These are phyloP conservation scores for Barnettozyma wickerhamii DNA, from an alignment of 805 yeast species.

Conservation along the genomic window DNA sequence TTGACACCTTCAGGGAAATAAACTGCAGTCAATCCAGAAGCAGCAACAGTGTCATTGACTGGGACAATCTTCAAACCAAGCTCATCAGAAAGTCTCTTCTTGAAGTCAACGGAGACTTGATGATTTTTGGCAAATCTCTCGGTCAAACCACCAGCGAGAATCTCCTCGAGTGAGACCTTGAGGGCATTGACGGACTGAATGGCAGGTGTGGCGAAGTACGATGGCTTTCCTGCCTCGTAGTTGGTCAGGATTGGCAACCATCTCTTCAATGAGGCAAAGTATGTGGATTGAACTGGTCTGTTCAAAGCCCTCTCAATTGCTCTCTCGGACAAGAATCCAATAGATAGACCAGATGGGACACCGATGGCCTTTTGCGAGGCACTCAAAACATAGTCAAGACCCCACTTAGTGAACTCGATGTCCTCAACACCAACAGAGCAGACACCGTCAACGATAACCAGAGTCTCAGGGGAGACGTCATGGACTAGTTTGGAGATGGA, in stretches of 20 bases:
- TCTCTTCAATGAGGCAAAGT: slow-evolving; percentile 67
- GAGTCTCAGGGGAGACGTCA: slow-evolving; percentile 67
- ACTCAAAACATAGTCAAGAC: slow-evolving; percentile 79
- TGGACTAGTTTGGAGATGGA: slow-evolving; percentile 58
- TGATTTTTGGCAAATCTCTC: slow-evolving; percentile 61
- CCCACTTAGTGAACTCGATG: slow-evolving; percentile 85
- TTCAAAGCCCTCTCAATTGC: slow-evolving; percentile 59
- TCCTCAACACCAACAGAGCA: slow-evolving; percentile 91
- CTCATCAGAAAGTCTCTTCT: slow-evolving; percentile 43
- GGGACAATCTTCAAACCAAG: slow-evolving; percentile 71
- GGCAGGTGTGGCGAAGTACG: slow-evolving; percentile 97
- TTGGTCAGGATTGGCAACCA: slow-evolving; percentile 90
- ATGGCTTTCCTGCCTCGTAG: slow-evolving; percentile 74
- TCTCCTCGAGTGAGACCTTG: slow-evolving; percentile 69
- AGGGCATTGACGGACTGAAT: slow-evolving; percentile 82
- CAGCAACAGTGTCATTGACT: slow-evolving; percentile 53
- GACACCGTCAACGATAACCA: slow-evolving; percentile 88
- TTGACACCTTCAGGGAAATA: slow-evolving; percentile 74
- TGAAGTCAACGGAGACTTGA: slow-evolving; percentile 59
- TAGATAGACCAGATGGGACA: slow-evolving; percentile 87
- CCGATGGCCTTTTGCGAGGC: slow-evolving; percentile 97
- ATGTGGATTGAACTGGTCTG: slow-evolving; percentile 41
- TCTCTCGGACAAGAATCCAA: slow-evolving; percentile 69
- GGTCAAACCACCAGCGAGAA: slow-evolving; percentile 52
- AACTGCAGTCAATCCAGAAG: slow-evolving; percentile 82